These are phyloP conservation scores for Drechslerella dactyloides DNA, from an alignment of 2,329 filamentous ascomycete species.

Conservation along the genomic window DNA sequence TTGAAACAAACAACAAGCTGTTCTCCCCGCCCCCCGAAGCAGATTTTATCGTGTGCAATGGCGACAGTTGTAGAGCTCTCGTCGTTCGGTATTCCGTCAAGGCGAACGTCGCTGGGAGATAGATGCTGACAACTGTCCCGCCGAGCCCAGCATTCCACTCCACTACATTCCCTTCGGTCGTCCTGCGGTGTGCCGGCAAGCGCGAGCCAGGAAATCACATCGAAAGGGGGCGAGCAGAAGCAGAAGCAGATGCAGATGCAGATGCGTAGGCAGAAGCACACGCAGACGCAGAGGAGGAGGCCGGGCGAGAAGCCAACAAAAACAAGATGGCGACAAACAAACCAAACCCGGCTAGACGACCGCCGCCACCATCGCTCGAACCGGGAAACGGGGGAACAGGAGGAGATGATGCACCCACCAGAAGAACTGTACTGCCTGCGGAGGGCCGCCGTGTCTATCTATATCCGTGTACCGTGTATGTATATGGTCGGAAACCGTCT, in stretches of 20 bases:
- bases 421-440: too few relatives aligned
- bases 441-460: slow-evolving; percentile 20
- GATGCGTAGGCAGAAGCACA: too few relatives aligned
- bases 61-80: background rate
- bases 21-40: background rate
- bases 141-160: slow-evolving; percentile 36
- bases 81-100: background rate
- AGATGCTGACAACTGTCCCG: slow-evolving; percentile 4
- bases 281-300: slow-evolving; percentile 5
- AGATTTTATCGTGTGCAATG: background rate
- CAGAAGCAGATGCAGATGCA: too few relatives aligned
- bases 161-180: background rate
- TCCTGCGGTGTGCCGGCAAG: background rate
- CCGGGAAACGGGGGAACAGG: background rate
- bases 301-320: slow-evolving; percentile 13
- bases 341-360: slow-evolving; percentile 11
- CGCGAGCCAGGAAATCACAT: slow-evolving; percentile 1
- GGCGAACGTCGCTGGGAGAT: background rate
- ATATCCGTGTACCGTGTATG: background rate
- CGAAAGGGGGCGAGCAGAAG: slow-evolving; percentile 9
- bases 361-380: slow-evolving; percentile 9
- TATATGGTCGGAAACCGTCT: slow-evolving; percentile 1
- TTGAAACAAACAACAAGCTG: background rate
- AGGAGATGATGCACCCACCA: background rate
- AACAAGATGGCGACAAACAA: slow-evolving; percentile 14